A percentile compares a stretch with the other conserved stretches of the same genome.
These are phyloP conservation scores for Aspergillus haitiensis DNA, from an alignment of 495 filamentous ascomycete species.

Conservation along the genomic window DNA sequence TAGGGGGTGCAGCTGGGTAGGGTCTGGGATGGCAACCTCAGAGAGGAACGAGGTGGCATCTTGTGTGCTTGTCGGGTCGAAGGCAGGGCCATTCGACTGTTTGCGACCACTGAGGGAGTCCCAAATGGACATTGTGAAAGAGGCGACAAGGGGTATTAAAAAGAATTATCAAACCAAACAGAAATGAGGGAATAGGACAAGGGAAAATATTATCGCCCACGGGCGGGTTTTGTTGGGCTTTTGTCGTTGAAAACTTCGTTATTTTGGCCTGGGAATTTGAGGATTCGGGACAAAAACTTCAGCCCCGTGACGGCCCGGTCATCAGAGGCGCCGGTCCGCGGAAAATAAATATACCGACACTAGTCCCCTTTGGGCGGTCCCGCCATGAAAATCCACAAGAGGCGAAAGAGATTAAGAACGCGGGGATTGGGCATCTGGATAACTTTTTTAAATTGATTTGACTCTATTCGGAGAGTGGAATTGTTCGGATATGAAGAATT, in stretches of 20 bases:
- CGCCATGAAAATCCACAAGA: slow-evolving; percentile 34
- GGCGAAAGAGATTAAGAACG: slow-evolving; percentile 22
- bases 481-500: slow-evolving; percentile 24
- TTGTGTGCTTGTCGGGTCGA: slow-evolving; percentile 67
- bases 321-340: slow-evolving; percentile 15
- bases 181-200: slow-evolving; percentile 20
- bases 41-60: slow-evolving; percentile 82
- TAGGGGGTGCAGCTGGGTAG: slow-evolving; percentile 86
- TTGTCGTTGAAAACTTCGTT: slow-evolving; percentile 1
- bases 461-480: slow-evolving; percentile 9
- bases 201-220: slow-evolving; percentile 27
- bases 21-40: slow-evolving; percentile 71
- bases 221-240: slow-evolving; percentile 21
- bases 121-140: slow-evolving; percentile 73
- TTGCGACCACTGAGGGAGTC: slow-evolving; percentile 84
- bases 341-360: slow-evolving; percentile 31
- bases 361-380: slow-evolving; percentile 29
- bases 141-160: slow-evolving; percentile 6
- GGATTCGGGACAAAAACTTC: slow-evolving; percentile 44
- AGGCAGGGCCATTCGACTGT: slow-evolving; percentile 59
- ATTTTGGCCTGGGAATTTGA: slow-evolving; percentile 16
- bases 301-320: slow-evolving; percentile 39
- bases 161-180: slow-evolving; percentile 30
- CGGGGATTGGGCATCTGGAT: slow-evolving; percentile 21
- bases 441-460: slow-evolving; percentile 13